Evolutionary conservation across 179 eudicot genomes (phyloP).

Genomic region (Spergularia azorica): DNA sequence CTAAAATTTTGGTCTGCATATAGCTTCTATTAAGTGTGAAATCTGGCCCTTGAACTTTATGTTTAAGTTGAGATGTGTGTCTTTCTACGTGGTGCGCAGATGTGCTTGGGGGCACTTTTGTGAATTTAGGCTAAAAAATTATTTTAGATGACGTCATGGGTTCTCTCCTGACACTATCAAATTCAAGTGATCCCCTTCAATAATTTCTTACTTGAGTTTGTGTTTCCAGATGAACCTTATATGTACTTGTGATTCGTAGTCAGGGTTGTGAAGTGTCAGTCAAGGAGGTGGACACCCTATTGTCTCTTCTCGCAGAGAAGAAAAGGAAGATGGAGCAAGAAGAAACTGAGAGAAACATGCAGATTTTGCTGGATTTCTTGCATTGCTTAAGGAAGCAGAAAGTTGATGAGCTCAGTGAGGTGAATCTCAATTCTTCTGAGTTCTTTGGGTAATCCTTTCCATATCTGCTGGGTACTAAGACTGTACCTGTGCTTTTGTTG

Average conservation of each 20-base stretch:
- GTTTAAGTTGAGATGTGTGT: neutral
- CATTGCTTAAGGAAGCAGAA: conserved; percentile 79
- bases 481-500: neutral
- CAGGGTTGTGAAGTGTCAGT: conserved; percentile 93
- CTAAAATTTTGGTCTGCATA: too few relatives aligned
- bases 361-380: conserved; percentile 73
- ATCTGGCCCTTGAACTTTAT: too few relatives aligned
- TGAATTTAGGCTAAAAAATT: neutral
- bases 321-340: conserved; percentile 88
- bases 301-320: conserved; percentile 74
- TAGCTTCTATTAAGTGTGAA: too few relatives aligned
- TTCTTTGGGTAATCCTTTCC: neutral
- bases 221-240: conserved; percentile 30
- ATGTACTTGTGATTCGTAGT: conserved; percentile 48
- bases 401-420: conserved; percentile 80
- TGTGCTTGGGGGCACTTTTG: neutral
- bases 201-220: neutral
- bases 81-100: neutral
- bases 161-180: conserved; percentile 5
- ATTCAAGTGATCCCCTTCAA: conserved; percentile 6
- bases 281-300: conserved; percentile 70
- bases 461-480: neutral
- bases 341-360: conserved; percentile 95
- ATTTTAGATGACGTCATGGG: neutral
- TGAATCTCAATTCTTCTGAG: conserved; percentile 26